These are phyloP conservation scores for Kodamaea laetipori DNA, from an alignment of 805 yeast species.

Conservation along the genomic window DNA sequence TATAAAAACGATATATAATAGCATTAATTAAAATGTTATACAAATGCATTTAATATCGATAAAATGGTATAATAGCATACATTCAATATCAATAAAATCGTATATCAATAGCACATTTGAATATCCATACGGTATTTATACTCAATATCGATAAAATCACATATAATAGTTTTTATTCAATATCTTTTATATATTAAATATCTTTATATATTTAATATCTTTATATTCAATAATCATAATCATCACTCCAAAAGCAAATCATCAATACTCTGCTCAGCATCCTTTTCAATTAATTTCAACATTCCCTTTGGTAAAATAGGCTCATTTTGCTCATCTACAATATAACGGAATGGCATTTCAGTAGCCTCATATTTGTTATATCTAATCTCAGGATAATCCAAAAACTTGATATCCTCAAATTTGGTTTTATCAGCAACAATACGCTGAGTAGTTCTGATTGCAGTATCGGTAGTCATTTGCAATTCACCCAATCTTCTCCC, in stretches of 20 bases:
- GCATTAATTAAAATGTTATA: too few species aligned
- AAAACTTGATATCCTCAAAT: slow-evolving; percentile 76
- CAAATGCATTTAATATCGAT: too few species aligned
- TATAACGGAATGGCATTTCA: slow-evolving; percentile 96
- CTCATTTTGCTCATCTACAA: slow-evolving; percentile 57
- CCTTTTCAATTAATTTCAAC: slow-evolving; percentile 81
- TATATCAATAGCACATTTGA: too few species aligned
- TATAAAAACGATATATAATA: too few species aligned
- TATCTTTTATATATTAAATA: not conserved
- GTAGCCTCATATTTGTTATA: slow-evolving; percentile 88
- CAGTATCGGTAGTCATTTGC: slow-evolving; percentile 98
- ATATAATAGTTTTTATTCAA: too few species aligned
- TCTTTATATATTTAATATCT: too few species aligned
- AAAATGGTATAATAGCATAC: too few species aligned
- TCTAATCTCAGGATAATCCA: slow-evolving; percentile 92
- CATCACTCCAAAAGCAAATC: slow-evolving; percentile 52
- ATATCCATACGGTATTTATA: too few species aligned
- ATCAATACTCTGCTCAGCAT: slow-evolving; percentile 80
- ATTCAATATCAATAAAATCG: too few species aligned
- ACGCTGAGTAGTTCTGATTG: slow-evolving; percentile 84
- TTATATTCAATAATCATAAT: too few species aligned
- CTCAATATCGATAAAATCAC: too few species aligned
- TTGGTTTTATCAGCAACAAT: slow-evolving; percentile 60
- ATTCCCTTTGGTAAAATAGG: slow-evolving; percentile 93
- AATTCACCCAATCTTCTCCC: slow-evolving; percentile 85